Evolutionary conservation across 192 early-diverging fungal genomes (phyloP), one percentile per base, ranked within the genome.

Genomic region (Coemansia sp.): DNA sequence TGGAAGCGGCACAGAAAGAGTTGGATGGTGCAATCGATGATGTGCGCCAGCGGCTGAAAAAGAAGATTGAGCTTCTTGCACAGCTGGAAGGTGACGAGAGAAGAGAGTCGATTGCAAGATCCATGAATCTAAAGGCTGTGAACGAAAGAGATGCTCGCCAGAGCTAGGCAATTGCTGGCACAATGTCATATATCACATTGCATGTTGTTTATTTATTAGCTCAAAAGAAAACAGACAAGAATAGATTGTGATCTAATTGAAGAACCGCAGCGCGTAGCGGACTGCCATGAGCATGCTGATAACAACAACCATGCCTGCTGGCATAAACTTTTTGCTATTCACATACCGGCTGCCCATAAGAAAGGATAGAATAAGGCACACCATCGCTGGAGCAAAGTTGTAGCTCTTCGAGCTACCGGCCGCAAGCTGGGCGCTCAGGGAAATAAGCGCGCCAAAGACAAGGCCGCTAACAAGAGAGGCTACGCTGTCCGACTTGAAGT

Each of bases 271-370:
- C 41, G 26, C 63, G 56, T 72, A 75, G 47, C 78, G 78, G 26
- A 65, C 40, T 50, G 57, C 52, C 78, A 81, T 81, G 26, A 72
- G 47, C 15, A 81, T 70, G 38, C 73, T 75, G 9, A 63, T 58
- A 7, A 50, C 38, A 8, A 73, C 65, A 12, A 81, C 72, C 73
- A 81, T 72, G 58, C 78, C 78, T 9, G 69, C 78, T 0, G 78
- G 78, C 78, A 81, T 81, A 42, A 81, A 63, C 72, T 75, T 81
- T 39, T 64, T 72, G 73, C 73, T 81, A n/a, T 53, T 41, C 63
- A 72, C 5, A 42, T 72, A 81, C 47, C 78, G 78, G 38, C 67
- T 59, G 44, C 73, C 78, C 78, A 81, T 81, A 38, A 81, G 64
- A 0, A 75, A 44, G 57, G 50, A 63, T 18, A 81, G 56, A 7